These are phyloP conservation scores for Cladobotryum protrusum DNA, from an alignment of 2,329 filamentous ascomycete species.

Conservation along the genomic window DNA sequence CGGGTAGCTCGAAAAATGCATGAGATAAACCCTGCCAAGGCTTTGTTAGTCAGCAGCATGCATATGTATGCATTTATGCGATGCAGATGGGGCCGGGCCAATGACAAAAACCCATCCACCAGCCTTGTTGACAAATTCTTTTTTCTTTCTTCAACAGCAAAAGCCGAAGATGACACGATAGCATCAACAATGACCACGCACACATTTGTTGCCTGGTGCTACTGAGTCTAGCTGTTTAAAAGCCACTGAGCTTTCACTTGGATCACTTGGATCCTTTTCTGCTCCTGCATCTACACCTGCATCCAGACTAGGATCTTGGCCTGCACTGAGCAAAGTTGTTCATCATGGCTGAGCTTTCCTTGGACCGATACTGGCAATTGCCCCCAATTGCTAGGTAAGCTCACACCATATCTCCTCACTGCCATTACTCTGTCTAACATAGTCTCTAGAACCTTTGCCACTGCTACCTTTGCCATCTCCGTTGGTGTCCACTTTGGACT, in stretches of 20 bases:
- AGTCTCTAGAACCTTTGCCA: constrained; percentile 56
- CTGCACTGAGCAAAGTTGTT: constrained; percentile 25
- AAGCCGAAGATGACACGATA: constrained; percentile 29
- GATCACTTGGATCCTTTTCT: constrained; percentile 11
- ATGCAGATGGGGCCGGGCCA: background rate
- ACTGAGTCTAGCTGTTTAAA: constrained; percentile 14
- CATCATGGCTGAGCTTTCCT: constrained; percentile 26
- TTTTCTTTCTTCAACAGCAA: constrained; percentile 10
- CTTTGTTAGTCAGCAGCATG: background rate
- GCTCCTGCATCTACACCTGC: constrained; percentile 2
- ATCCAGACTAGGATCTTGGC: background rate
- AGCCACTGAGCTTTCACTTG: constrained; percentile 13
- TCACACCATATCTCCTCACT: background rate
- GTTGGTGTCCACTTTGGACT: constrained; percentile 51
- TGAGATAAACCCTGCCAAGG: background rate
- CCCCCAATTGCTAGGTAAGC: constrained; percentile 38
- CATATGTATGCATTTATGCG: constrained; percentile 10
- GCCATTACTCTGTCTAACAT: constrained; percentile 16
- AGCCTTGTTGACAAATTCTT: constrained; percentile 9
- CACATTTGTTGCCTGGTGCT: constrained; percentile 23
- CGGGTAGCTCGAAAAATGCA: constrained; percentile 4
- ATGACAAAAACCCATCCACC: constrained; percentile 9
- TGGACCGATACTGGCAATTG: constrained; percentile 33
- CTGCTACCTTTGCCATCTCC: constrained; percentile 55
- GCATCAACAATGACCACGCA: constrained; percentile 26